A percentile compares a stretch with the other conserved stretches of the same genome.
Conservation (phyloP, 495 filamentous ascomycete genomes). For the Aspergillus heteromorphus region DNA sequence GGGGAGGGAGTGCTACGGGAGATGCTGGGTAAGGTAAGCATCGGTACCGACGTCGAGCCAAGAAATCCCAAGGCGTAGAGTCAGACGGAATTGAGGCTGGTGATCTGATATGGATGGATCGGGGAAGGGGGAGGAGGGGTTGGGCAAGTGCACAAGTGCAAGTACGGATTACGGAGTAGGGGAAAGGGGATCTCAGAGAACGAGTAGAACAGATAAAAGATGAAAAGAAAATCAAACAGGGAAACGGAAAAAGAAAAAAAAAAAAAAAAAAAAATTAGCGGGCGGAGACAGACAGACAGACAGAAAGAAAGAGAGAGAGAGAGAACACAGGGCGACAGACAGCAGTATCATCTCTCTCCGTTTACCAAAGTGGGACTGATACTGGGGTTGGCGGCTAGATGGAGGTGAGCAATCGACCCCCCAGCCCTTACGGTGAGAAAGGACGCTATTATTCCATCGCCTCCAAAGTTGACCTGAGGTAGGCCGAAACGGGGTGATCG, state of each 20-base stretch:
- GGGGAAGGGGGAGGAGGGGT: not conserved
- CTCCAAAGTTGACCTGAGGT: conserved; percentile 10
- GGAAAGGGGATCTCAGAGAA: not conserved
- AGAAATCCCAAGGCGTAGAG: conserved; percentile 6
- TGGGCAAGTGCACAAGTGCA: not conserved
- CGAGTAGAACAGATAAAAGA: not conserved
- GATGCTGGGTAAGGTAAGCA: not conserved
- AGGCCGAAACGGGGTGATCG: conserved; percentile 20
- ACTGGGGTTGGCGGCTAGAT: conserved; percentile 4
- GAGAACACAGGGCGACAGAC: not conserved
- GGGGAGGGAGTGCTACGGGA: too few relatives aligned
- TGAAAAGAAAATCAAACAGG: not conserved
- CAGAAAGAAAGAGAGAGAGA: not conserved
- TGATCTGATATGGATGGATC: conserved; percentile 10
- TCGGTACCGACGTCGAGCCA: conserved; percentile 3
- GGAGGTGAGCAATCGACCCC: conserved; percentile 18
- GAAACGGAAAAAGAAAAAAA: not conserved
- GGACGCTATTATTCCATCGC: conserved; percentile 16
- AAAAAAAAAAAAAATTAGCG: not conserved
- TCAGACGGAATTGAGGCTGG: not conserved
- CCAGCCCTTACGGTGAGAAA: conserved; percentile 15
- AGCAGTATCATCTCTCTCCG: not conserved
- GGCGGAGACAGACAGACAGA: not conserved
- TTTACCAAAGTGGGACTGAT: conserved; percentile 14
- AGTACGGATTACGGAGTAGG: not conserved